Conservation (phyloP, 306 rosid species). For the Malus fusca region DNA sequence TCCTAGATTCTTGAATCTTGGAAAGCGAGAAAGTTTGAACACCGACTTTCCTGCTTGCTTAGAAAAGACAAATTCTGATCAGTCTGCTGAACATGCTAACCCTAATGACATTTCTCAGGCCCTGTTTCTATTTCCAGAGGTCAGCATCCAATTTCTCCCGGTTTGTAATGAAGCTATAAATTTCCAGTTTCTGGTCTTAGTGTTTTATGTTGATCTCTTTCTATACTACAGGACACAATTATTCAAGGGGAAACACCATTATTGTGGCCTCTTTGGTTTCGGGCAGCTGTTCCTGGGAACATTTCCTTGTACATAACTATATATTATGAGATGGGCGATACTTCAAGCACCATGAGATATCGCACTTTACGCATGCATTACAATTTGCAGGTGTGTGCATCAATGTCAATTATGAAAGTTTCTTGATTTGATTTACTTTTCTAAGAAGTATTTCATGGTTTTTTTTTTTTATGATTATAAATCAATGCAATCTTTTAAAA, state of each 20-base stretch:
- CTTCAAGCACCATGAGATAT: slow-evolving; percentile 61
- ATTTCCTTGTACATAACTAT: slow-evolving; percentile 63
- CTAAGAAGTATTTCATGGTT: neutral
- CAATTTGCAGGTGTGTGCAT: slow-evolving; percentile 67
- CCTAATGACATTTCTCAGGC: slow-evolving; percentile 37
- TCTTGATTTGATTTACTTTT: slow-evolving; percentile 1
- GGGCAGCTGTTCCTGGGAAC: slow-evolving; percentile 91
- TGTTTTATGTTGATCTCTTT: neutral
- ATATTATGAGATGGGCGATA: slow-evolving; percentile 83
- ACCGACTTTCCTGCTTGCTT: slow-evolving; percentile 67
- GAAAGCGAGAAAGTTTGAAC: slow-evolving; percentile 50
- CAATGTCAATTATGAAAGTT: slow-evolving; percentile 12
- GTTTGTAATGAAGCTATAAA: slow-evolving; percentile 2
- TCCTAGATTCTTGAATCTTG: slow-evolving; percentile 71
- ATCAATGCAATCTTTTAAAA: neutral
- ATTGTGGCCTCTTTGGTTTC: slow-evolving; percentile 94
- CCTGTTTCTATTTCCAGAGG: slow-evolving; percentile 77
- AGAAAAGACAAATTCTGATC: slow-evolving; percentile 42
- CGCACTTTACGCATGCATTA: slow-evolving; percentile 84
- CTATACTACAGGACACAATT: slow-evolving; percentile 51
- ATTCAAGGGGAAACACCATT: slow-evolving; percentile 62
- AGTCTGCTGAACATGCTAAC: slow-evolving; percentile 23
- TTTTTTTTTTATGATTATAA: neutral
- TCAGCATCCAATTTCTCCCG: slow-evolving; percentile 28
- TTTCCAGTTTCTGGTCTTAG: slow-evolving; percentile 22